Percentiles rank a stretch among this genome's conserved stretches.
Evolutionary conservation across 2,329 filamentous ascomycete genomes (phyloP).

Genomic region (Ascochyta clinopodiicola): DNA sequence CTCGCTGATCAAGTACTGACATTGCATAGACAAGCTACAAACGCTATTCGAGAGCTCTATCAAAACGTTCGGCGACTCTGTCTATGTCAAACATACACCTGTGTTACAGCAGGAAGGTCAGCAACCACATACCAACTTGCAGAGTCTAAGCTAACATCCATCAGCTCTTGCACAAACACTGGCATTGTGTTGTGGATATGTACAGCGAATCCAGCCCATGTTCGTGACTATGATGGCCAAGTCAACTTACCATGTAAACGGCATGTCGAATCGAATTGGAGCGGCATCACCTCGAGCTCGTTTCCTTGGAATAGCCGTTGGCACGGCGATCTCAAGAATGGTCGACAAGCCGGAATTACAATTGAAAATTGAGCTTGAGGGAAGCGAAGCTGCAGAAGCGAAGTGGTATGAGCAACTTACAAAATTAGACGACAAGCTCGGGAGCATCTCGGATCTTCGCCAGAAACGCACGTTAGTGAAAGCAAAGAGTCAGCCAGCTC

Average conservation of each 20-base stretch:
- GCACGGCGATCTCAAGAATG: conserved; percentile 72
- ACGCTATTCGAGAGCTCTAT: conserved; percentile 72
- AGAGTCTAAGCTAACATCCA: conserved; percentile 23
- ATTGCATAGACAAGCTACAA: conserved; percentile 54
- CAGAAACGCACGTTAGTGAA: not conserved
- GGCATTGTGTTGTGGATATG: conserved; percentile 77
- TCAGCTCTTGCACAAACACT: conserved; percentile 81
- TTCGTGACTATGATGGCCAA: conserved; percentile 73
- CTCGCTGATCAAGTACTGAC: not conserved
- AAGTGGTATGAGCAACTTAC: conserved; percentile 75
- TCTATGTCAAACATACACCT: conserved; percentile 86
- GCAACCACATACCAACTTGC: not conserved
- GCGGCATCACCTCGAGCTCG: conserved; percentile 76
- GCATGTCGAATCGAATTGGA: conserved; percentile 83
- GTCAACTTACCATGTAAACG: conserved; percentile 74
- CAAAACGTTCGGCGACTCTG: conserved; percentile 78
- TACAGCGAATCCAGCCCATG: conserved; percentile 70
- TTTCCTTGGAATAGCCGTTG: conserved; percentile 87
- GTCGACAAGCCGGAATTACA: conserved; percentile 71
- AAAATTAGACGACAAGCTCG: conserved; percentile 67
- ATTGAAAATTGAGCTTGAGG: conserved; percentile 85
- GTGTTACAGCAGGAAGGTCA: conserved; percentile 87
- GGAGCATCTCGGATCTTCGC: conserved; percentile 46
- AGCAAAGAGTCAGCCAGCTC: not conserved
- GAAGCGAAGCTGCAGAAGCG: conserved; percentile 75